Percentiles rank a stretch among this genome's conserved stretches.
phyloP scores from a whole-genome alignment of 2,329 filamentous ascomycete species.

The Alternaria ventricosa region DNA sequence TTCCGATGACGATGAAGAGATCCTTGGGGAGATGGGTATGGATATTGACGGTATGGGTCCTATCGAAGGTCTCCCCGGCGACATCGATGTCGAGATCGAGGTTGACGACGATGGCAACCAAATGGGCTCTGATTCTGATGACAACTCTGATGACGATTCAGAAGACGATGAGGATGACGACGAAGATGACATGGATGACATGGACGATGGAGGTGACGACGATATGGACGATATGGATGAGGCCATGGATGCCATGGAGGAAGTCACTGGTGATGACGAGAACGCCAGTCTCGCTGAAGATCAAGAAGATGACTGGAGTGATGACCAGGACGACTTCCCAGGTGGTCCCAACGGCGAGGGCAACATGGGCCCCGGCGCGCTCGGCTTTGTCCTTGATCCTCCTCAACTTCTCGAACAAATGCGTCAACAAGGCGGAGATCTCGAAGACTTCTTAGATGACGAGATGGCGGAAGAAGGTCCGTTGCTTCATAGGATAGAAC shows the following conservation, averaged over 20 bases:
- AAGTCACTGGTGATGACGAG: conserved; percentile 56
- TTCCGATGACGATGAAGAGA: conserved; percentile 86
- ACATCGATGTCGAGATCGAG: conserved; percentile 83
- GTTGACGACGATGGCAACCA: conserved; percentile 72
- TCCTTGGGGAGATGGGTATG: conserved; percentile 68
- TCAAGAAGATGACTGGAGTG: conserved; percentile 51
- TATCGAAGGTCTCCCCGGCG: conserved; percentile 68
- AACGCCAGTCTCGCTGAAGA: conserved; percentile 53
- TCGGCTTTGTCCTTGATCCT: conserved; percentile 45
- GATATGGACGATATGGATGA: conserved; percentile 52
- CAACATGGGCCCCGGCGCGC: conserved; percentile 54
- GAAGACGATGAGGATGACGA: conserved; percentile 63
- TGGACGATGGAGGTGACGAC: conserved; percentile 44
- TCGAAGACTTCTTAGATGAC: conserved; percentile 63
- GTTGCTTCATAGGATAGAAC: conserved; percentile 48
- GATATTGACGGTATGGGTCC: conserved; percentile 80
- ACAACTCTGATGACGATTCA: conserved; percentile 62
- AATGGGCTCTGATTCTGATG: conserved; percentile 63
- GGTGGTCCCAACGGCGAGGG: conserved; percentile 59
- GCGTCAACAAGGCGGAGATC: conserved; percentile 51
- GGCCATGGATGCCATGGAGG: conserved; percentile 43
- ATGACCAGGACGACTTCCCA: conserved; percentile 56
- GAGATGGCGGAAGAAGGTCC: conserved; percentile 65
- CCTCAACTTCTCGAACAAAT: conserved; percentile 48
- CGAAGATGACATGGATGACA: conserved; percentile 52